phyloP scores from a whole-genome alignment of 2,329 filamentous ascomycete genomes.

The Penicillium brasilianum region DNA sequence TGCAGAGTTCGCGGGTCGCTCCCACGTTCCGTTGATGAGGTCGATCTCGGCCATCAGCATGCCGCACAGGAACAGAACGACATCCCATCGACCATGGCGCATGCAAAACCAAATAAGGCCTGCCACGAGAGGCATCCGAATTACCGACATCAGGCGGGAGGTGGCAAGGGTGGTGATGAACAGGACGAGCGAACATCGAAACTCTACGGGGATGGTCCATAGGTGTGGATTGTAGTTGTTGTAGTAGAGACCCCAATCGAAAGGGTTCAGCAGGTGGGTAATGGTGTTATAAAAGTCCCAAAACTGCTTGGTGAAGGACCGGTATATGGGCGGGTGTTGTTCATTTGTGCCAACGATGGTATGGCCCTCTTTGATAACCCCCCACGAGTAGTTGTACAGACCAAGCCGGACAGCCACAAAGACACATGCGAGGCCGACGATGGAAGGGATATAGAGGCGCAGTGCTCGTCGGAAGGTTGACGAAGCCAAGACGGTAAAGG shows the following conservation, averaged over 20 bases:
- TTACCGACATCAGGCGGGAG: conserved; percentile 40
- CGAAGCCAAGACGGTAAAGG: conserved; percentile 48
- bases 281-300: conserved; percentile 45
- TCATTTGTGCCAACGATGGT: conserved; percentile 49
- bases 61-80: conserved; percentile 49
- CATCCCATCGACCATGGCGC: conserved; percentile 51
- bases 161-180: conserved; percentile 49
- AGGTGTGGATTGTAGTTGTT: conserved; percentile 54
- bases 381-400: conserved; percentile 45
- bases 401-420: conserved; percentile 51
- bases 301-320: conserved; percentile 40
- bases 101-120: conserved; percentile 47
- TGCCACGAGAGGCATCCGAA: conserved; percentile 43
- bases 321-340: conserved; percentile 49
- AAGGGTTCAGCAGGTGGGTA: conserved; percentile 44
- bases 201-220: conserved; percentile 54
- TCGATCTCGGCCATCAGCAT: conserved; percentile 52
- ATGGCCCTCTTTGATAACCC: conserved; percentile 42
- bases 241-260: conserved; percentile 47
- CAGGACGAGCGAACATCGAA: conserved; percentile 52
- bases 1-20: conserved; percentile 20
- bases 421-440: conserved; percentile 47
- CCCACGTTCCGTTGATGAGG: conserved; percentile 47
- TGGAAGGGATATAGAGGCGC: conserved; percentile 50
- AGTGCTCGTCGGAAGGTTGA: conserved; percentile 51